phyloP scores from a whole-genome alignment of 305 asterid species.

The Solanum hybrid region DNA sequence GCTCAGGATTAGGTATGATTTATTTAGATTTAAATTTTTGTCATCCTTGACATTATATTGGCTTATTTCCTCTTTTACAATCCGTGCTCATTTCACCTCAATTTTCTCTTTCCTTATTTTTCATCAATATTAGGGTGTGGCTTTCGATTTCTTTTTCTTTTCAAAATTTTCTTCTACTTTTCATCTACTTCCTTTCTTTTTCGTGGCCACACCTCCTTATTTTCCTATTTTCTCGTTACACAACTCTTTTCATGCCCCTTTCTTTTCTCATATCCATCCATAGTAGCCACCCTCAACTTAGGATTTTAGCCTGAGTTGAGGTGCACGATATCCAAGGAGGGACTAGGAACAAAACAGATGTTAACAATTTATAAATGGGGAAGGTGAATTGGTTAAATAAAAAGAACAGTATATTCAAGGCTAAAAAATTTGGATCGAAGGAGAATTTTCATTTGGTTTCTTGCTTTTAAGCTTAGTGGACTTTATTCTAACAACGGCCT shows the following conservation, averaged over 20 bases:
- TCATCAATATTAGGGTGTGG: background rate
- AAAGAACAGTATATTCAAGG: background rate
- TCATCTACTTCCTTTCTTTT: background rate
- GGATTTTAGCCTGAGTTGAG: background rate
- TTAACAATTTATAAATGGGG: too few species aligned
- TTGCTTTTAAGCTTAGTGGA: background rate
- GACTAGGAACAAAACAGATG: background rate
- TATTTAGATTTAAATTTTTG: background rate
- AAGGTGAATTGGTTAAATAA: background rate
- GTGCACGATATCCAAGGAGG: background rate
- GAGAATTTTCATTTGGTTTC: background rate
- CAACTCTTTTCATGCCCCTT: background rate
- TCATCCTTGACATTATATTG: background rate
- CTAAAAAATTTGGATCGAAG: background rate
- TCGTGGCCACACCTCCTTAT: background rate
- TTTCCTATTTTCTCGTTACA: background rate
- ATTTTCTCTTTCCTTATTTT: background rate
- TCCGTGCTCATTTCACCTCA: background rate
- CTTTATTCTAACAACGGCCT: background rate
- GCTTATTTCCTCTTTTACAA: background rate
- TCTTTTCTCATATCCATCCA: background rate
- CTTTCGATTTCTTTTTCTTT: too few species aligned
- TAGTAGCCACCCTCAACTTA: background rate
- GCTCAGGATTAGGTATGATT: background rate
- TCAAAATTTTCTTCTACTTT: background rate